Conservation (phyloP, 2,329 filamentous ascomycete genomes). For the Colletotrichum sp. region DNA sequence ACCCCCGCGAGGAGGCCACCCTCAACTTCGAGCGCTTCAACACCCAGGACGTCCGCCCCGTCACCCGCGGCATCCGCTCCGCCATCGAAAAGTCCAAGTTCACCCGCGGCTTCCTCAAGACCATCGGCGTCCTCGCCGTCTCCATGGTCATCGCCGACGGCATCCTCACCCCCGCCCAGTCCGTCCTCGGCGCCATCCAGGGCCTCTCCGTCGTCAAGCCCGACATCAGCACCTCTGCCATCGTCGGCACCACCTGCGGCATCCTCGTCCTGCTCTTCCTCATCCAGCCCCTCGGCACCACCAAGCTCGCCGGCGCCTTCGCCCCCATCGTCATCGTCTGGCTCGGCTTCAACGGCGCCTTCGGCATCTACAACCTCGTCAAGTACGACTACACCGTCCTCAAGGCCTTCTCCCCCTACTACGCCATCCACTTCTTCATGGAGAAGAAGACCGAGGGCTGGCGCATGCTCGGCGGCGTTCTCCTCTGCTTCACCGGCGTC, state of each 20-base stretch:
- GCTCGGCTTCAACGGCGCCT: slow-evolving; percentile 66
- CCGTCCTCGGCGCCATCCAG: slow-evolving; percentile 72
- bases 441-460: slow-evolving; percentile 66
- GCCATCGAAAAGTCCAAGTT: slow-evolving; percentile 62
- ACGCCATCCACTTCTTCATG: slow-evolving; percentile 64
- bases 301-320: slow-evolving; percentile 64
- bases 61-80: slow-evolving; percentile 57
- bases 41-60: slow-evolving; percentile 59
- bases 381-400: slow-evolving; percentile 58
- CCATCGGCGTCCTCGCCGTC: slow-evolving; percentile 69
- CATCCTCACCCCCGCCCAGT: slow-evolving; percentile 72
- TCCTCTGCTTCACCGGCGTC: slow-evolving; percentile 79
- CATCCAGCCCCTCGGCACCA: slow-evolving; percentile 69
- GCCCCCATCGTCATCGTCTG: slow-evolving; percentile 72
- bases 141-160: slow-evolving; percentile 72
- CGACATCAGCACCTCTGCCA: slow-evolving; percentile 58
- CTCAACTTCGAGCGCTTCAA: slow-evolving; percentile 64
- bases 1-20: slow-evolving; percentile 60
- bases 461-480: slow-evolving; percentile 71
- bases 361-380: slow-evolving; percentile 68
- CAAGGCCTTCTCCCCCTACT: slow-evolving; percentile 63
- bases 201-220: slow-evolving; percentile 64
- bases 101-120: slow-evolving; percentile 60
- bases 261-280: slow-evolving; percentile 69
- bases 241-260: slow-evolving; percentile 68